Base-by-base conservation (phyloP, 75 land plant species). In the Azolla pinnata region DNA sequence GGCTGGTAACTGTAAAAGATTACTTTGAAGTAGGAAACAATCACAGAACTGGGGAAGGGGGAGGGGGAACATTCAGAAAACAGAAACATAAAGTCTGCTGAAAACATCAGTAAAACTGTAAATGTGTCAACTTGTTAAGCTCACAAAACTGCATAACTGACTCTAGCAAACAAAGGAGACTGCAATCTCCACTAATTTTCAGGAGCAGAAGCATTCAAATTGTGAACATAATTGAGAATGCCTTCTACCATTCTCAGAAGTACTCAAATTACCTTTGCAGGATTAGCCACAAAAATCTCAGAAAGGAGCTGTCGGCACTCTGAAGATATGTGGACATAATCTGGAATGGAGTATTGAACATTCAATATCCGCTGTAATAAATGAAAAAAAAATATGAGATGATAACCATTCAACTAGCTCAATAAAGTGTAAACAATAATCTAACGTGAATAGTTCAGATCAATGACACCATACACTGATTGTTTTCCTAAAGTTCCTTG, bases 291-390 rank as follows among this genome's bases (percentile, higher is more conserved):
- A 73, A 92, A 92, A 26, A 92, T 92, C 55, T 90, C 79, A 38
- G 96, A 82, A 30, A 92, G 80, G 25, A 92, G 76, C 45, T 88
- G 81, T 5, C 75, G 65, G 62, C 97, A 92, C 47, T 88, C 96
- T 1, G 69, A 65, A 47, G 96, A 88, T 42, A 92, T 78, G 50
- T 77, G 84, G 16, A 92, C 81, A 63, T 69, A 72, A 27, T 85
- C 90, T 26, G 97, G 97, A 59, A 92, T 85, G 8, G 90, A 69
- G 60, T 92, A 92, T 55, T 88, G 97, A 51, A 92, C 97, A 47
- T 64, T 66, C 61, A 88, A 63, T 42, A 92, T 92, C 33, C 97
- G 70, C 97, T 92, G 96, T 75, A 77, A 48, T 2, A 34, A 42
- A 19, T 51, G 31, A 38, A 4, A 10, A 59, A 59, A 31, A 23